Conservation (phyloP, 2,329 filamentous ascomycete species). For the Botrytis galanthina region DNA sequence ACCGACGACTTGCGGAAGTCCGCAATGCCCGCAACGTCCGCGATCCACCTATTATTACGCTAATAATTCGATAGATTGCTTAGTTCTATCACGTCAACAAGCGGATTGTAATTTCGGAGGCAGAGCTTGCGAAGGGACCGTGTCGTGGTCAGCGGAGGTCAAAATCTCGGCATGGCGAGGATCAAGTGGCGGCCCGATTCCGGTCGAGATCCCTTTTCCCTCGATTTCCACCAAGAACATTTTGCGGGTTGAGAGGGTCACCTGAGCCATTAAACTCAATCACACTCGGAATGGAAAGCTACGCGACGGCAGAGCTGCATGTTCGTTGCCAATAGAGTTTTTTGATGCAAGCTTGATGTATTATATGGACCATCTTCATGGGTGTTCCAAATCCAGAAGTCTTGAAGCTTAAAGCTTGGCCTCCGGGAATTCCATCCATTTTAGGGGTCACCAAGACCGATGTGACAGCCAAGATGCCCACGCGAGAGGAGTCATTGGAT, state of each 20-base stretch:
- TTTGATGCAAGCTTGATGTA: constrained; percentile 1
- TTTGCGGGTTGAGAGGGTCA: constrained; percentile 2
- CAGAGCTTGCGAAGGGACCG: background rate
- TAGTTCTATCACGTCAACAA: background rate
- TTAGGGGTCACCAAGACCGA: background rate
- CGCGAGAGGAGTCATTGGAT: constrained; percentile 9
- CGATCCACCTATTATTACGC: background rate
- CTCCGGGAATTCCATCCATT: background rate
- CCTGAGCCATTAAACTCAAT: background rate
- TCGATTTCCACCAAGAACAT: background rate
- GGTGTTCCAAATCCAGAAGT: background rate
- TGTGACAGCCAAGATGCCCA: background rate
- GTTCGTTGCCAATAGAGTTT: background rate
- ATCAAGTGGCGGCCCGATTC: background rate
- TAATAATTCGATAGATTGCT: background rate
- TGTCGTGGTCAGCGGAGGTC: background rate
- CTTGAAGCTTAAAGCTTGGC: background rate
- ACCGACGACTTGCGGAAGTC: background rate
- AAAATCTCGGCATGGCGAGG: background rate
- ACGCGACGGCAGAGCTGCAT: constrained; percentile 9
- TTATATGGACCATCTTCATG: background rate
- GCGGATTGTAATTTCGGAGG: background rate
- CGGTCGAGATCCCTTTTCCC: background rate
- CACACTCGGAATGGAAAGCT: background rate
- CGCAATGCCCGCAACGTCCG: background rate